Percentiles rank a stretch among this genome's conserved stretches.
Conservation (phyloP, 495 filamentous ascomycete genomes). For the Penicillium tannophilum region DNA sequence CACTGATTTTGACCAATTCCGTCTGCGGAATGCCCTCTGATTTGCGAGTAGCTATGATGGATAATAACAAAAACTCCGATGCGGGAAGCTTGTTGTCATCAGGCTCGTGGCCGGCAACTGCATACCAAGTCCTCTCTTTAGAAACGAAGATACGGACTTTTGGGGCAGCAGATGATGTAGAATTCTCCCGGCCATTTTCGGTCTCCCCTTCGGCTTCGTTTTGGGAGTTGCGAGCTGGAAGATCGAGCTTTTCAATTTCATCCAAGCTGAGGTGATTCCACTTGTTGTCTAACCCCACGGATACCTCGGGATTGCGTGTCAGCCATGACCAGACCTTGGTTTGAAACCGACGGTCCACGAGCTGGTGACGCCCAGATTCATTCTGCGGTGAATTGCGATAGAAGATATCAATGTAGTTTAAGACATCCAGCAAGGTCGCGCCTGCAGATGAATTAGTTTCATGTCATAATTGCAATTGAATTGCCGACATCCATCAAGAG, state of each 20-base stretch:
- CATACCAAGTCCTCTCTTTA: slow-evolving; percentile 71
- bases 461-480: not conserved
- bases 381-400: slow-evolving; percentile 33
- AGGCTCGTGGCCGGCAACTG: slow-evolving; percentile 76
- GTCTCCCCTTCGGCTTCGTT: slow-evolving; percentile 12
- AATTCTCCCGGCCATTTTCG: not conserved
- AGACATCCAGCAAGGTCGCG: slow-evolving; percentile 42
- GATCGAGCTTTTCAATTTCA: slow-evolving; percentile 39
- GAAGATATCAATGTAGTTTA: slow-evolving; percentile 40
- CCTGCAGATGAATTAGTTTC: slow-evolving; percentile 33
- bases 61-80: slow-evolving; percentile 73
- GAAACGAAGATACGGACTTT: slow-evolving; percentile 57
- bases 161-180: not conserved
- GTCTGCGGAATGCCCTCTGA: slow-evolving; percentile 76
- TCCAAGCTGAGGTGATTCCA: slow-evolving; percentile 48
- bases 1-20: slow-evolving; percentile 70
- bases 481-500: not conserved
- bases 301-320: slow-evolving; percentile 53
- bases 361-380: slow-evolving; percentile 24
- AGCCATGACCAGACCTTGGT: slow-evolving; percentile 62
- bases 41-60: slow-evolving; percentile 75
- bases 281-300: slow-evolving; percentile 44
- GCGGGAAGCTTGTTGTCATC: slow-evolving; percentile 68
- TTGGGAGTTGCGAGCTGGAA: not conserved
- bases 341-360: slow-evolving; percentile 52